These are phyloP conservation scores for Teratosphaeria epicoccoides DNA, from an alignment of 2,329 filamentous ascomycete species.

Conservation along the genomic window DNA sequence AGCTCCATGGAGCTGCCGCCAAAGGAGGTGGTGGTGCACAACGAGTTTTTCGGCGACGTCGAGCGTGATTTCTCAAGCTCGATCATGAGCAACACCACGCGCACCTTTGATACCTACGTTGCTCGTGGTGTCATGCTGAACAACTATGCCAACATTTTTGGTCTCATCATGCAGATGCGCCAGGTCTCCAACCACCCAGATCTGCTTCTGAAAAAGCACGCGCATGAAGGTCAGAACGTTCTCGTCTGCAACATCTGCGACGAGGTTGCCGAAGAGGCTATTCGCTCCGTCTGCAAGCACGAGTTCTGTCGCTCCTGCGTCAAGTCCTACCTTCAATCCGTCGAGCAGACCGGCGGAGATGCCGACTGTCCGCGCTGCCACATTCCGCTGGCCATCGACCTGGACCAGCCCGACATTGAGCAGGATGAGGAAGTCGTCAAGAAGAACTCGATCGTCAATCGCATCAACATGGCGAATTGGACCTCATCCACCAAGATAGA, in stretches of 20 bases:
- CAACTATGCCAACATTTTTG: slow-evolving; percentile 98
- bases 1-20: slow-evolving; percentile 93
- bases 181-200: slow-evolving; percentile 94
- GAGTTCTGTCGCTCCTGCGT: slow-evolving; percentile 81
- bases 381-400: slow-evolving; percentile 77
- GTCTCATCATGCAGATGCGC: slow-evolving; percentile 98
- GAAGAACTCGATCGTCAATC: slow-evolving; percentile 95
- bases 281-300: slow-evolving; percentile 84
- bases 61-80: slow-evolving; percentile 92
- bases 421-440: slow-evolving; percentile 79
- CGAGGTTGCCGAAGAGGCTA: slow-evolving; percentile 87
- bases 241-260: slow-evolving; percentile 92
- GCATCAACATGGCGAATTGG: slow-evolving; percentile 98
- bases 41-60: slow-evolving; percentile 92
- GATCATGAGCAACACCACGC: slow-evolving; percentile 84
- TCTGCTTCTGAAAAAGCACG: slow-evolving; percentile 79
- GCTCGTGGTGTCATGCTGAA: slow-evolving; percentile 84
- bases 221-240: slow-evolving; percentile 77
- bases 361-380: slow-evolving; percentile 84
- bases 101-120: slow-evolving; percentile 92
- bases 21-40: slow-evolving; percentile 83
- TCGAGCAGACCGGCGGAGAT: slow-evolving; percentile 49
- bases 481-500: slow-evolving; percentile 98
- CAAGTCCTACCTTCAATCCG: slow-evolving; percentile 68
- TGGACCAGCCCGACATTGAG: slow-evolving; percentile 90